Conservation (phyloP, 2,329 filamentous ascomycete genomes). For the Ceratocystis alfenasii region DNA sequence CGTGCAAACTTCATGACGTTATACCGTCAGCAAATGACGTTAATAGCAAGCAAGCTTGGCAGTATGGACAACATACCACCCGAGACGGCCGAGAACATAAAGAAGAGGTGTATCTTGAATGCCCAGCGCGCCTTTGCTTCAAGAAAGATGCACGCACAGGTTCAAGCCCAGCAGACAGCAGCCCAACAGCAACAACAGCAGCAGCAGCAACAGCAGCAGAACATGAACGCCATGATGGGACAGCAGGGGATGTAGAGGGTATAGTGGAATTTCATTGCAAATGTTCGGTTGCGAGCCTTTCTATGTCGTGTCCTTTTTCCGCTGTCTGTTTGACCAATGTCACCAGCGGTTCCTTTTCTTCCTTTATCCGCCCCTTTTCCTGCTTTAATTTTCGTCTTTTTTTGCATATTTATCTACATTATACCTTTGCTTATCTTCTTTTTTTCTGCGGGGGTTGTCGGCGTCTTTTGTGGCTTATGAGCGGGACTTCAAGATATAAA, state of each 20-base stretch:
- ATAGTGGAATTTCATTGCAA: constrained; percentile 21
- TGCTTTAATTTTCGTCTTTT: constrained; percentile 18
- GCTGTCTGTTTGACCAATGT: constrained; percentile 3
- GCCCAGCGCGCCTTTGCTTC: constrained; percentile 31
- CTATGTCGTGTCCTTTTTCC: background rate
- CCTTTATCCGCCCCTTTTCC: constrained; percentile 15
- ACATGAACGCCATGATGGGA: constrained; percentile 45
- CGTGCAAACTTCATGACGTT: background rate
- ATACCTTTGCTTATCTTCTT: constrained; percentile 6
- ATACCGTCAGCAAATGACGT: constrained; percentile 27
- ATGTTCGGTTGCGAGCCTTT: background rate
- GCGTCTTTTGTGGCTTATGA: constrained; percentile 5
- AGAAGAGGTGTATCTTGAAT: constrained; percentile 32
- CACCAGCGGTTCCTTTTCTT: background rate
- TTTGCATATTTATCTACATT: constrained; percentile 5
- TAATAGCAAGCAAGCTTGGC: constrained; percentile 32
- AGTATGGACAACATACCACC: constrained; percentile 36
- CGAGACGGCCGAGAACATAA: constrained; percentile 37
- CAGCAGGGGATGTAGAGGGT: constrained; percentile 36
- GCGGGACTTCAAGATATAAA: background rate
- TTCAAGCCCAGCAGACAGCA: constrained; percentile 28
- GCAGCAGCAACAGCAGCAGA: constrained; percentile 27
- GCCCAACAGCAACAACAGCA: constrained; percentile 27
- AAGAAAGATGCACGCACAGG: constrained; percentile 28
- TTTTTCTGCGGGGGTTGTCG: constrained; percentile 5